Percentiles rank a stretch among this genome's conserved stretches.
These are phyloP conservation scores for Biscogniauxia marginata DNA, from an alignment of 2,329 filamentous ascomycete species.

Conservation along the genomic window DNA sequence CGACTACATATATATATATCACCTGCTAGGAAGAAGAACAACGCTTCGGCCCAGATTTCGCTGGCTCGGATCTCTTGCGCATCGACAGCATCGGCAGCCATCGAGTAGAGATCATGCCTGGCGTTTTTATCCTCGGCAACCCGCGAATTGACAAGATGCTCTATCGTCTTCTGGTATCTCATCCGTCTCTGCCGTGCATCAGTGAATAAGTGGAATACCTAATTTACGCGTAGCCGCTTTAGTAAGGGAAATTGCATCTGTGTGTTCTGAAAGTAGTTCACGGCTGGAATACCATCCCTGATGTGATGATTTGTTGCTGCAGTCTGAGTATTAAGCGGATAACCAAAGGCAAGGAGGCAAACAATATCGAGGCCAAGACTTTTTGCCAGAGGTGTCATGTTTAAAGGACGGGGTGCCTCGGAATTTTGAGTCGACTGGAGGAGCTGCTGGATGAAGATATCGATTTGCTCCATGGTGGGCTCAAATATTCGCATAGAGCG, in stretches of 20 bases:
- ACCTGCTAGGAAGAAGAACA: constrained; percentile 4
- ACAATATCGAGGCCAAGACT: constrained; percentile 1
- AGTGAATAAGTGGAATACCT: neutral
- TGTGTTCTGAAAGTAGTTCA: constrained; percentile 1
- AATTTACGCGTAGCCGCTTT: neutral
- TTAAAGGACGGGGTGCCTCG: no score
- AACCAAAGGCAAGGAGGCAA: constrained; percentile 2
- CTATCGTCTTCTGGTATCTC: neutral
- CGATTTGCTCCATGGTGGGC: constrained; percentile 1
- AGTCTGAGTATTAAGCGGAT: constrained; percentile 1
- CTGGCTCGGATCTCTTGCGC: neutral
- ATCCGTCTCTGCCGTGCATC: neutral
- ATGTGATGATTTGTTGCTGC: constrained; percentile 1
- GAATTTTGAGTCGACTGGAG: no score
- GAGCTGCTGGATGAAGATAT: constrained; percentile 1
- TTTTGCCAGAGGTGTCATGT: neutral
- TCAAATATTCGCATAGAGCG: constrained; percentile 5
- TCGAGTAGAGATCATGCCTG: constrained; percentile 3
- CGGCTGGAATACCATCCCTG: neutral
- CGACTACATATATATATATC: neutral
- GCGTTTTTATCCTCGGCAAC: neutral
- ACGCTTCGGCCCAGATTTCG: constrained; percentile 5
- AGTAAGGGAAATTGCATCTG: neutral
- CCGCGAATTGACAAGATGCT: neutral
- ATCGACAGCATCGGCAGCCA: neutral